phyloP scores from a whole-genome alignment of 352 stramenopile species.

The Phytophthora foliorum region DNA sequence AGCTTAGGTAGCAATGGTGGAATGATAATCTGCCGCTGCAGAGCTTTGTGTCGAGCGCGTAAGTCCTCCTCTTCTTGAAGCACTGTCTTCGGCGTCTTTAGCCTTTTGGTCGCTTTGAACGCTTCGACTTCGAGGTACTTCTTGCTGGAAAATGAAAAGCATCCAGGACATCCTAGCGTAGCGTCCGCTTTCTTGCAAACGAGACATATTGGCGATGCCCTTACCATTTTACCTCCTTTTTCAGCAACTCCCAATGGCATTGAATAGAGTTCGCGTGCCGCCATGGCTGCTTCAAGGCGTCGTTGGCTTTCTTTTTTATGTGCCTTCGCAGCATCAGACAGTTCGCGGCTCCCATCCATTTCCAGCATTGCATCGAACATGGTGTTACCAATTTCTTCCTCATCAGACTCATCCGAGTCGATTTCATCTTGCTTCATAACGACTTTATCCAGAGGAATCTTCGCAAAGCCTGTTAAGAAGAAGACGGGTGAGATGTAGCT shows the following conservation, averaged over 20 bases:
- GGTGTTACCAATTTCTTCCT: conserved; percentile 19
- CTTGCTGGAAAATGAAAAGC: conserved; percentile 64
- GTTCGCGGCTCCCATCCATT: conserved; percentile 10
- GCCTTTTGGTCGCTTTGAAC: conserved; percentile 50
- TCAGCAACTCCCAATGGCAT: conserved; percentile 6
- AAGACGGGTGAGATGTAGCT: conserved; percentile 71
- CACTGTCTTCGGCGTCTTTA: conserved; percentile 65
- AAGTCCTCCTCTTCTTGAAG: conserved; percentile 56
- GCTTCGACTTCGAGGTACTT: conserved; percentile 45
- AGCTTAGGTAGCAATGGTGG: conserved; percentile 31
- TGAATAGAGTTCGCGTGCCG: conserved; percentile 30
- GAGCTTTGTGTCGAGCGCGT: conserved; percentile 47
- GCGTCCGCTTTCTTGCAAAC: conserved; percentile 43
- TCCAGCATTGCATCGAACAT: conserved; percentile 15
- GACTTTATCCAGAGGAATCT: conserved; percentile 65
- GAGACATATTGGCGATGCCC: conserved; percentile 24
- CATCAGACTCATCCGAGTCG: conserved; percentile 36
- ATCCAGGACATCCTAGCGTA: conserved; percentile 68
- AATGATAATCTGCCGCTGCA: conserved; percentile 67
- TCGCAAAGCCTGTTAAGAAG: conserved; percentile 65
- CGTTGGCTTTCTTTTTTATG: conserved; percentile 36
- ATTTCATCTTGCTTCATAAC: conserved; percentile 46
- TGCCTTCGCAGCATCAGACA: conserved; percentile 25
- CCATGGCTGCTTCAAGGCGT: conserved; percentile 47
- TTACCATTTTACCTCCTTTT: neutral